Evolutionary conservation across 306 rosid species (phyloP), one percentile per base, ranked within the genome.

Genomic region (Elaeagnus macrophylla): DNA sequence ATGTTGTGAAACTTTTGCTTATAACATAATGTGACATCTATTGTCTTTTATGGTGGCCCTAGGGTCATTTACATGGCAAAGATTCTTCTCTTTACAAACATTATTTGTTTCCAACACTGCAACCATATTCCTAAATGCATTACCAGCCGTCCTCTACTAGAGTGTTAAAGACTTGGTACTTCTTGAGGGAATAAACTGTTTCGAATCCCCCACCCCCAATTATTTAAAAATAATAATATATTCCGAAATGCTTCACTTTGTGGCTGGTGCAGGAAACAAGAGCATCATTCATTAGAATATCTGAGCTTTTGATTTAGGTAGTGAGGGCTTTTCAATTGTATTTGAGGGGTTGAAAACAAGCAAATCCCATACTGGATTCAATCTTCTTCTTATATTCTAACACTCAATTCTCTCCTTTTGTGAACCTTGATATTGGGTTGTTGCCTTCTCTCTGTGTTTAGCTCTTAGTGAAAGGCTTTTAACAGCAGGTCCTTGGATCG

Each of bases 401-500:
- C 48, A 56, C 1, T 13, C 32, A 37, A 12, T 58, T 78, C 9
- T 13, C 15, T 40, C 35, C 32, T 57, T 60, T 38, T 52, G 56
- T 56, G 67, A 51, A 67, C 48, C 43, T 57, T 65, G 49, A 38
- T 64, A 57, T 56, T 72, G 65, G 62, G 51, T 49, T 69, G 32
- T 69, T 53, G 56, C 65, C 60, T 73, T 68, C 46, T 56, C 67
- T 57, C 43, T 53, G 52, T 72, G 69, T 69, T 72, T 78, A 70
- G 76, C 66, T 83, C 94, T 83, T 84, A 82, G 96, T 70, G 75
- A 72, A 72, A 80, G 73, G 89, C 78, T 82, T 73, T 83, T 82
- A 91, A 84, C 91, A 66, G 81, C 89, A 87, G 99, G 96, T 75
- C 88, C 78, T 90, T 86, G 94, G 91, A 70, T 90, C 82, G 87